phyloP scores from a whole-genome alignment of 495 filamentous ascomycete genomes.

The Extremus antarcticus region DNA sequence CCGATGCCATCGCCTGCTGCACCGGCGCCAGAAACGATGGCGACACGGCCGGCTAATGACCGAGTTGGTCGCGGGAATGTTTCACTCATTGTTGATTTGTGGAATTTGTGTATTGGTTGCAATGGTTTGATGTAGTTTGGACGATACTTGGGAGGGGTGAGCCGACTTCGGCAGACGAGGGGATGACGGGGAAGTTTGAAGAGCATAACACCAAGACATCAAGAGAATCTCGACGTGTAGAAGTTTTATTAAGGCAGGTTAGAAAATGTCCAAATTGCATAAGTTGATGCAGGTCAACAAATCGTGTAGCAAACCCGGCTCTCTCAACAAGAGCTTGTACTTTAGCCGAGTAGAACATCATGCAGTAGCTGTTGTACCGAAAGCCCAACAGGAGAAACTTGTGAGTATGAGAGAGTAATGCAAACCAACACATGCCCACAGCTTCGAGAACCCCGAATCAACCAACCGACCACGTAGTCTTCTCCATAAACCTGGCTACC shows the following conservation, averaged over 20 bases:
- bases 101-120: neutral
- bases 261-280: too few relatives aligned
- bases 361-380: too few relatives aligned
- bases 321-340: too few relatives aligned
- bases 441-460: neutral
- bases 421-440: too few relatives aligned
- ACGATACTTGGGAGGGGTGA: neutral
- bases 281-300: too few relatives aligned
- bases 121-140: neutral
- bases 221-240: too few relatives aligned
- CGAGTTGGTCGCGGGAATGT: constrained; percentile 15
- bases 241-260: too few relatives aligned
- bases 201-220: neutral
- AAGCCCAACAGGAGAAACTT: too few relatives aligned
- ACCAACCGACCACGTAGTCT: neutral
- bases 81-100: constrained; percentile 13
- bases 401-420: too few relatives aligned
- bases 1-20: constrained; percentile 43
- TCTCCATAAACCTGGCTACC: neutral
- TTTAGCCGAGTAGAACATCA: too few relatives aligned
- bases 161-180: neutral
- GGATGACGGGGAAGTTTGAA: neutral
- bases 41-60: constrained; percentile 36
- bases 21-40: constrained; percentile 51
- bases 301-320: too few relatives aligned